Base-by-base conservation (phyloP, 2,329 filamentous ascomycete genomes). In the Lasiodiplodia sp. region DNA sequence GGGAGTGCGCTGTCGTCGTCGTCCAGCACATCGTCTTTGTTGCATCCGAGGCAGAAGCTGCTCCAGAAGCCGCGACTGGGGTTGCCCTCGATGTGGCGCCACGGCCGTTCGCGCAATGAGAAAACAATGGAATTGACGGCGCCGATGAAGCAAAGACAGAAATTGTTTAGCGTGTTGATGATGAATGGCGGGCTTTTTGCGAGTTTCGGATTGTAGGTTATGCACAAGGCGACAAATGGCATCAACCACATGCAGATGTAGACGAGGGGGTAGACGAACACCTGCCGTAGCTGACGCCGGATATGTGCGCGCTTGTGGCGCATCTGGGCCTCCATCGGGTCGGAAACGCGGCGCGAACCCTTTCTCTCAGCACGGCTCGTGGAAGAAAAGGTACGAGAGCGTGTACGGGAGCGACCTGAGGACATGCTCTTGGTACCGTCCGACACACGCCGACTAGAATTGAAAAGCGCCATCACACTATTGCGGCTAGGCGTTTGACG, bases 251-350 rank as follows among this genome's bases (percentile, higher is more conserved):
- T 87, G 4, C 87, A 78, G 23, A 92, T 83, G 78, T 95, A 94
- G 4, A 91, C 86, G 21, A 90, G 76, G 0, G 92, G 92, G 76
- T 95, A 95, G 58, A 93, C 88, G 78, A 94, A 93, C 21, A 94
- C 83, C 37, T 91, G 86, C 38, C 90, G 87, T 2, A 94, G 84
- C 74, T 94, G 91, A 11, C 89, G 86, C 55, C 87, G 85, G 69
- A 92, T 89, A 69, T 86, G 86, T 18, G 85, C 81, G 14, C 88
- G 85, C 10, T 85, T 72, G 6, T 28, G 14, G 21, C 44, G 25
- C 62, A 68, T 69, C 25, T 47, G 67, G 0, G 37, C 28, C 12
- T 57, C 37, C 11, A 65, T 34, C 14, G 67, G 38, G 28, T 65
- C 58, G n/a, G 44, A 57, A 10, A 21, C 23, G 10, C 60, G 63